Conservation (phyloP, 257 asterid species). For the Cinchona pubescens region DNA sequence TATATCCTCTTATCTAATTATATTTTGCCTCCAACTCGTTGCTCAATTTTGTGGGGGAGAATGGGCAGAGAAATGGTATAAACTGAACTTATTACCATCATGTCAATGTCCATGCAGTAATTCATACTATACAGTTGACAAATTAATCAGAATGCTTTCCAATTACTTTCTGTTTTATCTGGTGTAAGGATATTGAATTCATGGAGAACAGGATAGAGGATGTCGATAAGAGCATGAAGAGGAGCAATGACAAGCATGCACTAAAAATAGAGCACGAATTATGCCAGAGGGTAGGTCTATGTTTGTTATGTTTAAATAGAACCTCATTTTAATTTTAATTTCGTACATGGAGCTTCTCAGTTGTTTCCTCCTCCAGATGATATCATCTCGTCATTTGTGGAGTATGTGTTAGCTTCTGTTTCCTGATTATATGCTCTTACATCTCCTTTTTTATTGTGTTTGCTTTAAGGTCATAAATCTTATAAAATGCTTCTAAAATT, state of each 20-base stretch:
- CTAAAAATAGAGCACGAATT: slow-evolving; percentile 88
- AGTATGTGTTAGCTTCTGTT: neutral
- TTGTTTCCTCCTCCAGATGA: neutral
- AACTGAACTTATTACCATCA: slow-evolving; percentile 1
- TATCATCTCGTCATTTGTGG: neutral
- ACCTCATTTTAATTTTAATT: neutral
- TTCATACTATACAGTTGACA: neutral
- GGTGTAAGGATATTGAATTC: slow-evolving; percentile 82
- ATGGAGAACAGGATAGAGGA: slow-evolving; percentile 83
- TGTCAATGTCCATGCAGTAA: neutral
- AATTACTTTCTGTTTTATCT: slow-evolving; percentile 19
- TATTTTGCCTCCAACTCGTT: neutral
- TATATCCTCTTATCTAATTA: neutral
- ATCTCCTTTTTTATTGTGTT: neutral
- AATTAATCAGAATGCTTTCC: slow-evolving; percentile 13
- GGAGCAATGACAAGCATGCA: slow-evolving; percentile 98
- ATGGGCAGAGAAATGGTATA: neutral
- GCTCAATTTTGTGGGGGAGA: neutral
- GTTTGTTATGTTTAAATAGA: neutral
- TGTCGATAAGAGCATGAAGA: slow-evolving; percentile 97
- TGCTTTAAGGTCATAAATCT: neutral
- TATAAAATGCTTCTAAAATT: neutral
- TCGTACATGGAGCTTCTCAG: neutral
- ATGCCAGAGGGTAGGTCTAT: slow-evolving; percentile 60
- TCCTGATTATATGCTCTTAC: neutral